A percentile compares a stretch with the other conserved stretches of the same genome.
Conservation (phyloP, 2,329 filamentous ascomycete genomes). For the Trichoderma brevicompactum region DNA sequence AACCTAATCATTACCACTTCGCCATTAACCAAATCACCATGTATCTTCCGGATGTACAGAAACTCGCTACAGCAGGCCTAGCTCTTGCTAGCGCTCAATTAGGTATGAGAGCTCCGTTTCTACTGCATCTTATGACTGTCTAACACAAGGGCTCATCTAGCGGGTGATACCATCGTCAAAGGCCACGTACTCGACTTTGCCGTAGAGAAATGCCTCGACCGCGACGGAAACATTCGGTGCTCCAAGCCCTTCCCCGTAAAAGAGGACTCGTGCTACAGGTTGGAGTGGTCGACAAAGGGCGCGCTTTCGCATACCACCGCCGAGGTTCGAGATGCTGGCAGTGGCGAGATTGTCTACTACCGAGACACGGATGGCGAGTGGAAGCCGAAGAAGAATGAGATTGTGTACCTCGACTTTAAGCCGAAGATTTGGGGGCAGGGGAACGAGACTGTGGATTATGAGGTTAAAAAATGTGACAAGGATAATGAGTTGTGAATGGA, state of each 20-base stretch:
- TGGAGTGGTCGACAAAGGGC: constrained; percentile 13
- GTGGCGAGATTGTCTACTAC: constrained; percentile 17
- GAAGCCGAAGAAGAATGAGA: constrained; percentile 15
- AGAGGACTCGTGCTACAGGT: neutral
- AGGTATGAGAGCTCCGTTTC: neutral
- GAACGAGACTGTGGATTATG: constrained; percentile 21
- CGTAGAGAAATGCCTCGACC: constrained; percentile 14
- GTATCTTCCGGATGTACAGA: constrained; percentile 1
- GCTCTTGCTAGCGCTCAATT: constrained; percentile 6
- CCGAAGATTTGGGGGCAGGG: constrained; percentile 21
- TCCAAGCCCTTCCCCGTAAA: constrained; percentile 12
- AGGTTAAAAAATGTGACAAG: constrained; percentile 13
- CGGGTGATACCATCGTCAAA: constrained; percentile 5
- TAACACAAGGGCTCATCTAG: neutral
- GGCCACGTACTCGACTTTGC: constrained; percentile 17
- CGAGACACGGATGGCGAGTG: constrained; percentile 12
- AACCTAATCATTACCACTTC: too few relatives aligned
- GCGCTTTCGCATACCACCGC: constrained; percentile 2
- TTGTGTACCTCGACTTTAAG: constrained; percentile 18
- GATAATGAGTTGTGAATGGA: neutral
- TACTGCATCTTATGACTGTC: neutral
- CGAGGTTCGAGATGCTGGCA: constrained; percentile 9
- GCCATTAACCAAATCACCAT: neutral
- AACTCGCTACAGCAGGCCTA: neutral
- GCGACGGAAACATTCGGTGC: constrained; percentile 16